Evolutionary conservation across 306 rosid genomes (phyloP).

Genomic region (Ochetophila trinervis): DNA sequence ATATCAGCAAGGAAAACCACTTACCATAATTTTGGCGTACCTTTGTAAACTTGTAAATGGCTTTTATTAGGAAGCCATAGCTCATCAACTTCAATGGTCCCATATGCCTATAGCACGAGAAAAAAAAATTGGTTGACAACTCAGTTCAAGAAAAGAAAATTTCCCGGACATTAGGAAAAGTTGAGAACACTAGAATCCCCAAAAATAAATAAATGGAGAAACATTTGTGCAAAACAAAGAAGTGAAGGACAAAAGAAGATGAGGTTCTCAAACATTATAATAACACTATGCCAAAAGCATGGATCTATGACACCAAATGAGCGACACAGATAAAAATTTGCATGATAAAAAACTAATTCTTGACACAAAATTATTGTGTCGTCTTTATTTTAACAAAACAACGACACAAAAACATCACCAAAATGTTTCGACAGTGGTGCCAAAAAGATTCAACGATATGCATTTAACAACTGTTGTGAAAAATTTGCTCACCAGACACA

Average conservation of each 20-base stretch:
- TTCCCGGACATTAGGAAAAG: background rate
- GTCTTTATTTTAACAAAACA: too few species aligned
- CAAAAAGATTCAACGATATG: too few species aligned
- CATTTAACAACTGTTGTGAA: too few species aligned
- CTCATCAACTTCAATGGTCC: background rate
- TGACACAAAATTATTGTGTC: too few species aligned
- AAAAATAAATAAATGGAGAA: background rate
- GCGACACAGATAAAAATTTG: too few species aligned
- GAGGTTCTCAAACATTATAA: background rate
- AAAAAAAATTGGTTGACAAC: background rate
- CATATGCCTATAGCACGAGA: background rate
- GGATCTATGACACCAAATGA: too few species aligned
- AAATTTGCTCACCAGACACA: too few species aligned
- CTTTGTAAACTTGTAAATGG: constrained; percentile 58
- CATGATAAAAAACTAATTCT: too few species aligned
- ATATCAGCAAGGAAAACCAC: constrained; percentile 7
- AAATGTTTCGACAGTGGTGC: too few species aligned
- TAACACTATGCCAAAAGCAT: too few species aligned
- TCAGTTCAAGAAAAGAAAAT: constrained; percentile 21
- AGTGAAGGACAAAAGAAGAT: background rate
- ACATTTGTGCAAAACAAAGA: background rate
- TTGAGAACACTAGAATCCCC: constrained; percentile 6
- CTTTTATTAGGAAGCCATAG: constrained; percentile 53
- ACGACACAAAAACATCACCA: too few species aligned
- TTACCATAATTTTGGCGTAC: constrained; percentile 80